phyloP scores from a whole-genome alignment of 2,329 filamentous ascomycete genomes.

The Botryotinia globosa region DNA sequence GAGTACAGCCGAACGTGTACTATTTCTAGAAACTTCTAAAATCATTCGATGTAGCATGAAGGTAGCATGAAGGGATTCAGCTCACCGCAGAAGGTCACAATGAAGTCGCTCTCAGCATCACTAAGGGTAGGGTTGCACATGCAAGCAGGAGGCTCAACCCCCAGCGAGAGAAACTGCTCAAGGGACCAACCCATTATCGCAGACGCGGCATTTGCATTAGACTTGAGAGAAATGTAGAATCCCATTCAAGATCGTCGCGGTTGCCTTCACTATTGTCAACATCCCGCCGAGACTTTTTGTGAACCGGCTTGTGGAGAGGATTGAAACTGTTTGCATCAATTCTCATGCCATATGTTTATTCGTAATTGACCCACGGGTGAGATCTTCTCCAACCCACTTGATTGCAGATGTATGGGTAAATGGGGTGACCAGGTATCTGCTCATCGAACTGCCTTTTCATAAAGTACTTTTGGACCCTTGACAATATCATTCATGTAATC shows the following conservation, averaged over 20 bases:
- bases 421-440: not conserved
- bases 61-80: not conserved
- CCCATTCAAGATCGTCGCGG: not conserved
- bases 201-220: not conserved
- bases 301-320: not conserved
- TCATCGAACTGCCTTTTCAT: not conserved
- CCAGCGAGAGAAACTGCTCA: not conserved
- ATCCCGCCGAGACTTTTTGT: not conserved
- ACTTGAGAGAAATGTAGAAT: not conserved
- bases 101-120: not conserved
- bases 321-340: not conserved
- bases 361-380: not conserved
- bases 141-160: not conserved
- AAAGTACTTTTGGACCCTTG: not conserved
- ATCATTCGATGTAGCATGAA: slow-evolving; percentile 1
- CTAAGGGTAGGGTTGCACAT: not conserved
- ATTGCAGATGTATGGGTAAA: not conserved
- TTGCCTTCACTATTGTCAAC: not conserved
- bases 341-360: not conserved
- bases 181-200: not conserved
- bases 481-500: not conserved
- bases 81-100: not conserved
- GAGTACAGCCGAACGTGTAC: not conserved
- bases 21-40: slow-evolving; percentile 13
- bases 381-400: not conserved